Evolutionary conservation across 768 basidiomycete species (phyloP), one percentile per base, ranked within the genome.

Genomic region (Agaricus subrufescens): DNA sequence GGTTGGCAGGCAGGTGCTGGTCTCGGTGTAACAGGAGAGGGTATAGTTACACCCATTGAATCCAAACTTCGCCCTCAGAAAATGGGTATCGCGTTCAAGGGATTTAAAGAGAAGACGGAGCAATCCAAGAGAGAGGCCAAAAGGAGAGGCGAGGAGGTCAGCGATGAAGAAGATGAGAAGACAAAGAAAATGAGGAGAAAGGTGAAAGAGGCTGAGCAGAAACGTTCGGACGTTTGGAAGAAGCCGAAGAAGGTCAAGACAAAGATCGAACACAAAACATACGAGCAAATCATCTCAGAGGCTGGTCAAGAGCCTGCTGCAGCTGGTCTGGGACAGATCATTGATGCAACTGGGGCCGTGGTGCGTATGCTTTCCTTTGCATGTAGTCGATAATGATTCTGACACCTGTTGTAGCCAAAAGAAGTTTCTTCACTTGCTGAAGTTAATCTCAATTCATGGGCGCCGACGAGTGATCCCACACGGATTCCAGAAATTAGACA

Each of bases 401-500:
- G 49, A 48, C 29, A 15, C 26, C n/a, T 10, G 19, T n/a, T 53
- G 3, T 63, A 95, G 90, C 86, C 87, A n/a, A 80, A 88, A 31
- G 93, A 98, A 73, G 85, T 96, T 25, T 78, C 88, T 3, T 94
- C 94, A 1, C 67, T 98, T 47, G 84, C 93, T 11, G 87, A 93
- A 42, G 72, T 94, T 31, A 83, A 86, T 19, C 69, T 79, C 62
- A 87, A 79, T 57, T 83, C 83, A 2, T 97, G 94, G 94, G 86
- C 89, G 9, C 92, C 93, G 0, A 85, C 93, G 0, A 83, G 84
- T 12, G 96, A 99, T 62, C 80, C 87, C 5, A 91, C 86, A 47
- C 87, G 91, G 53, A 86, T 98, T 59, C 97, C 97, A 0, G 97
- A 99, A 75, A 84, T 99, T n/a, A 84, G 96, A 26, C 95, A 99